phyloP scores from a whole-genome alignment of 139 green algal genomes.

The Chlorella sp. region DNA sequence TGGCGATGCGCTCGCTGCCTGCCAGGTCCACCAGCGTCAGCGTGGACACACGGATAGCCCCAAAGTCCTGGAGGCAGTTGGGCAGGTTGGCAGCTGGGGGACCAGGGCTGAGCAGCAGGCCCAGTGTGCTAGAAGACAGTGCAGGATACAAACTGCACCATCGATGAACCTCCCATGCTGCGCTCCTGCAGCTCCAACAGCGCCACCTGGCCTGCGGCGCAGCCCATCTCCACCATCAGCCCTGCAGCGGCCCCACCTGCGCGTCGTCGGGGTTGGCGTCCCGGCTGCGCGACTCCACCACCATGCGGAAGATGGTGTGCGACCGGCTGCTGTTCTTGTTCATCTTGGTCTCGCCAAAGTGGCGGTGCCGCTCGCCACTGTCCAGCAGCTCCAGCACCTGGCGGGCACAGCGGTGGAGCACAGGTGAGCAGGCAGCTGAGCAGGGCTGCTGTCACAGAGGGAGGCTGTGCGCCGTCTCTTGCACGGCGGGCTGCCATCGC shows the following conservation, averaged over 20 bases:
- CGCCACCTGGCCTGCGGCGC: too few relatives aligned
- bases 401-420: background rate
- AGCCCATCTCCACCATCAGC: too few relatives aligned
- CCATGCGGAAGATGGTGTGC: constrained; percentile 98
- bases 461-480: too few relatives aligned
- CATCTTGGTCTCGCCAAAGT: constrained; percentile 97
- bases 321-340: constrained; percentile 90
- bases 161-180: too few relatives aligned
- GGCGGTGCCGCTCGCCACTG: constrained; percentile 78
- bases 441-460: too few relatives aligned
- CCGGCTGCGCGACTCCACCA: constrained; percentile 80
- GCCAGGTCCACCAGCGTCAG: constrained; percentile 95
- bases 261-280: constrained; percentile 42
- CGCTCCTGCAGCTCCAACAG: too few relatives aligned
- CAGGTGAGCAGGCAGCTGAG: too few relatives aligned
- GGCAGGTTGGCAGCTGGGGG: constrained; percentile 49
- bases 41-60: constrained; percentile 72
- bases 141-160: too few relatives aligned
- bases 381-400: constrained; percentile 87
- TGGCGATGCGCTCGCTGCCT: constrained; percentile 89
- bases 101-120: too few relatives aligned
- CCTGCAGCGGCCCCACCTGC: background rate
- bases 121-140: too few relatives aligned
- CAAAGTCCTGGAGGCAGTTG: constrained; percentile 68
- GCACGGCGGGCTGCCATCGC: too few relatives aligned